Evolutionary conservation across 495 filamentous ascomycete species (phyloP).

Genomic region (Xylaria palmicola): DNA sequence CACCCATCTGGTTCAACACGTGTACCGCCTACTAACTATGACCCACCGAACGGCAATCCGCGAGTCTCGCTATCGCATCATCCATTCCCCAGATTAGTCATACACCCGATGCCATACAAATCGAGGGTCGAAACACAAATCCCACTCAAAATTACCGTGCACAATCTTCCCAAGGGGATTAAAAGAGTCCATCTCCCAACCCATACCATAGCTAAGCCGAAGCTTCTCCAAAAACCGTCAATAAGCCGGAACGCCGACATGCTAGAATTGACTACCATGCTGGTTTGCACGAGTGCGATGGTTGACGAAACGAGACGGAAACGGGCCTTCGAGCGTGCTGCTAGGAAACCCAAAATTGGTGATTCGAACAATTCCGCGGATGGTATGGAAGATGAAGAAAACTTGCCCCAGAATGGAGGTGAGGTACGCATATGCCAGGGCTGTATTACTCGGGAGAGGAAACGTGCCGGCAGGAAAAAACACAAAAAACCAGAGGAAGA

Average conservation of each 20-base stretch:
- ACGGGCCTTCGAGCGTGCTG: slow-evolving; percentile 67
- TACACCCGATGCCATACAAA: slow-evolving; percentile 71
- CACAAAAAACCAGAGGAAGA: slow-evolving; percentile 83
- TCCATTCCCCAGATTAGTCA: slow-evolving; percentile 30
- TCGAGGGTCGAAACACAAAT: slow-evolving; percentile 96
- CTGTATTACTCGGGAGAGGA: slow-evolving; percentile 83
- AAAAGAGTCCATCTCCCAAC: slow-evolving; percentile 81
- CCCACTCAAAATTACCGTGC: slow-evolving; percentile 71
- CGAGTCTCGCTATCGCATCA: slow-evolving; percentile 9
- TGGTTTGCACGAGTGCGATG: slow-evolving; percentile 96
- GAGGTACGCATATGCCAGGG: slow-evolving; percentile 81
- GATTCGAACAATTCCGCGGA: slow-evolving; percentile 12
- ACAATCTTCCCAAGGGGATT: slow-evolving; percentile 67
- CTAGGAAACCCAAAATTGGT: slow-evolving; percentile 24
- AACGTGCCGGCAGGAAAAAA: slow-evolving; percentile 86
- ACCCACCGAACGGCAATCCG: slow-evolving; percentile 16
- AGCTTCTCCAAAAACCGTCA: slow-evolving; percentile 69
- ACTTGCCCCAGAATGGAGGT: slow-evolving; percentile 76
- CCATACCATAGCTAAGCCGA: slow-evolving; percentile 87
- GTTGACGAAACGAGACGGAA: slow-evolving; percentile 60
- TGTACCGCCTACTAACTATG: slow-evolving; percentile 13
- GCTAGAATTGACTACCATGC: slow-evolving; percentile 73
- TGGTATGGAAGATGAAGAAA: slow-evolving; percentile 50
- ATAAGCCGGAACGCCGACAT: slow-evolving; percentile 63
- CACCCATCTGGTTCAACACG: slow-evolving; percentile 17